Evolutionary conservation across 2,329 filamentous ascomycete species (phyloP), one percentile per base, ranked within the genome.

Genomic region (Penicillium palitans): DNA sequence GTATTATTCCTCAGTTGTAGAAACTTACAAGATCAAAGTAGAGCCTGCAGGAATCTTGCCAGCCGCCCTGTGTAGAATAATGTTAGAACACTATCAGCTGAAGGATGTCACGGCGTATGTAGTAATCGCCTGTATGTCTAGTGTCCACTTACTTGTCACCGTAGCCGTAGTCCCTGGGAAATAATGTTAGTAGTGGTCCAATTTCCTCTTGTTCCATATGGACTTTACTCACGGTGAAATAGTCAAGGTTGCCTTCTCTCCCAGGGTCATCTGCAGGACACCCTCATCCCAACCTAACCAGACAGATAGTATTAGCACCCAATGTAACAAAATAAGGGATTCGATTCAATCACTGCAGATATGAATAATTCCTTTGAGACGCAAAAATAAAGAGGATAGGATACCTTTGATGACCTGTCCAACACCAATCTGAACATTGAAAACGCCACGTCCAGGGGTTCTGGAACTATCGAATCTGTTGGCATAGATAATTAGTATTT

Each of bases 331-430:
- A 9, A 19, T 5, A 45, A 29, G 2, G 3, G 0, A 7, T 48
- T 24, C 6, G 0, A n/a, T 48, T 31, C 4, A 1, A 31, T n/a
- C 15, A 9, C 4, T 52, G n/a, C 13, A 54, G 8, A 17, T 39
- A 39, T 27, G 25, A 33, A 17, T 19, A 12, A 40, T 24, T 17
- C 12, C 19, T 19, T 13, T 24, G 19, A 24, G 17, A 45, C 13
- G 24, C 39, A 37, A 41, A 41, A 24, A 48, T 4, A n/a, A 41
- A 21, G 31, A 42, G 31, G 52, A 42, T 39, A 68, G 50, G 74
- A 63, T 83, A 93, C 92, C 93, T 81, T 85, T 87, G 80, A 97
- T 96, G 72, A 97, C 90, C 71, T 85, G 83, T 55, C 91, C 91
- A 65, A 89, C 81, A 57, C 93, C 93, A 75, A 98, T 96, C 60